These are phyloP conservation scores for Pseudozyma tsukubaensis DNA, from an alignment of 1,284 basidiomycete genomes.

Conservation along the genomic window DNA sequence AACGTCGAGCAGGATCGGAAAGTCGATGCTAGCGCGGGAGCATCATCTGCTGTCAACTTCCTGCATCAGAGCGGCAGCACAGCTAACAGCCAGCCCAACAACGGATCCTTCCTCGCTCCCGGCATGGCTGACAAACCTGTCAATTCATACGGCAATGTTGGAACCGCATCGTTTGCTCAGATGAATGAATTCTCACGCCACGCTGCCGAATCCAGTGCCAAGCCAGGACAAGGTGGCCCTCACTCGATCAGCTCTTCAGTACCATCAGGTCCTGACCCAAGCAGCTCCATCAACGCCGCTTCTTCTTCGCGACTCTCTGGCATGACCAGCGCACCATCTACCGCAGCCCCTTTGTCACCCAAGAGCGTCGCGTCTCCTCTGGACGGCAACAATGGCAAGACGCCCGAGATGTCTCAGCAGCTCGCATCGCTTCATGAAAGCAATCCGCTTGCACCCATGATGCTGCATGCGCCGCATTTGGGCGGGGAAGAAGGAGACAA, in stretches of 20 bases:
- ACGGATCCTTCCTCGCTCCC: slow-evolving; percentile 73
- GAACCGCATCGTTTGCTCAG: slow-evolving; percentile 76
- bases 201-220: background rate
- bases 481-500: slow-evolving; percentile 35
- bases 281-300: slow-evolving; percentile 22
- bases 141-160: slow-evolving; percentile 74
- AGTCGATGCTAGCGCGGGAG: background rate
- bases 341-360: slow-evolving; percentile 44
- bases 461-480: slow-evolving; percentile 52
- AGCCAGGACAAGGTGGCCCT: background rate
- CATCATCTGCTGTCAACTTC: slow-evolving; percentile 11
- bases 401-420: slow-evolving; percentile 22
- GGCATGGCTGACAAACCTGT: slow-evolving; percentile 76
- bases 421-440: slow-evolving; percentile 11
- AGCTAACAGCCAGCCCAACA: slow-evolving; percentile 2
- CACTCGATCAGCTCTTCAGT: slow-evolving; percentile 19
- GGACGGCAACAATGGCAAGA: slow-evolving; percentile 28
- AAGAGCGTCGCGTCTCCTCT: slow-evolving; percentile 50
- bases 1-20: slow-evolving; percentile 68
- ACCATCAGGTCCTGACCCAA: slow-evolving; percentile 10
- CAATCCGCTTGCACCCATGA: slow-evolving; percentile 29
- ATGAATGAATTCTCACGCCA: slow-evolving; percentile 80
- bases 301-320: slow-evolving; percentile 23
- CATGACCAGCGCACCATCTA: slow-evolving; percentile 31
- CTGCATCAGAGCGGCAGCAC: slow-evolving; percentile 11